Evolutionary conservation across 345 rosid genomes (phyloP).

Genomic region (Bretschneidera sinensis): DNA sequence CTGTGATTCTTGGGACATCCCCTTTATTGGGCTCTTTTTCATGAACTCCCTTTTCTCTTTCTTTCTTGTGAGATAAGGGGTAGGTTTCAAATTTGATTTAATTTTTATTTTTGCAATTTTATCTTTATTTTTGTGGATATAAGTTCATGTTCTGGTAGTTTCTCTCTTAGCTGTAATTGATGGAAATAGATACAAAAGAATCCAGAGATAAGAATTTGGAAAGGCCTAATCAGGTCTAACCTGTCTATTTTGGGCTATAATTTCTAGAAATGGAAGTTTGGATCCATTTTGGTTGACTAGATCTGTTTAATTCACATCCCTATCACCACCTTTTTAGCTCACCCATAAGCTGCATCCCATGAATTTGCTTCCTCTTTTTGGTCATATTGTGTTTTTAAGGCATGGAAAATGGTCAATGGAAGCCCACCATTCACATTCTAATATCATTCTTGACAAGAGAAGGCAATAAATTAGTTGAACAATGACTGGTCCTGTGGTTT

Average conservation of each 20-base stretch:
- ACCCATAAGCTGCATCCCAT: slow-evolving; percentile 22
- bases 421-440: slow-evolving; percentile 25
- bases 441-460: slow-evolving; percentile 28
- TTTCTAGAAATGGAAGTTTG: slow-evolving; percentile 35
- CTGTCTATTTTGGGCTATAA: slow-evolving; percentile 13
- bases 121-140: slow-evolving; percentile 20
- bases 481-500: slow-evolving; percentile 43
- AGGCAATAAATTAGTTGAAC: slow-evolving; percentile 41
- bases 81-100: slow-evolving; percentile 23
- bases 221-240: slow-evolving; percentile 16
- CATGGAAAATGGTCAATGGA: slow-evolving; percentile 43
- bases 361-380: slow-evolving; percentile 28
- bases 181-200: slow-evolving; percentile 38
- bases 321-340: slow-evolving; percentile 25
- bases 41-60: slow-evolving; percentile 5
- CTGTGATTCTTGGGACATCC: slow-evolving; percentile 43
- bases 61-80: slow-evolving; percentile 31
- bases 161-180: slow-evolving; percentile 30
- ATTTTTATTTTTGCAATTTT: slow-evolving; percentile 3
- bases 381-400: slow-evolving; percentile 22
- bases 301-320: slow-evolving; percentile 30
- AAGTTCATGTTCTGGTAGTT: slow-evolving; percentile 17
- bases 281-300: slow-evolving; percentile 40
- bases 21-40: slow-evolving; percentile 39
- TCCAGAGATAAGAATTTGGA: slow-evolving; percentile 32